Base-by-base conservation (phyloP, 2,329 filamentous ascomycete genomes). In the Ramichloridium luteum region DNA sequence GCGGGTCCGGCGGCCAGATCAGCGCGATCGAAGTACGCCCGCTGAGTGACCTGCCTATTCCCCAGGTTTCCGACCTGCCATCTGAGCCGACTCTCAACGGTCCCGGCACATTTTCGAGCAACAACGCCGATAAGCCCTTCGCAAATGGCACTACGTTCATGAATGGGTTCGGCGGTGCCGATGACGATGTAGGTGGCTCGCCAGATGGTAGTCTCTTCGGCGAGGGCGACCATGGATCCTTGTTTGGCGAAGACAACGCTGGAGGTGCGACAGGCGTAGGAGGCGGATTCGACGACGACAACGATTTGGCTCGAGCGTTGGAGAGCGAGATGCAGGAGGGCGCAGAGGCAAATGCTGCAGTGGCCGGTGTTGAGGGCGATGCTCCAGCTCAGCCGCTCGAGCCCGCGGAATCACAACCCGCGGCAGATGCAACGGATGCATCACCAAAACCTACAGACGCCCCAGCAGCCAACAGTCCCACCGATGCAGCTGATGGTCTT, bases 1-100 rank as follows among this genome's bases (percentile, higher is more conserved):
- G 78, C 28, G 78, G 80, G 2, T 82, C 70, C 32, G 81, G 77
- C 10, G 68, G 80, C 4, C 90, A 98, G 52, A 85, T 96, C 37
- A 90, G 83, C 2, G 75, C 83, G 2, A 76, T 98, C 25, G 86
- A 96, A 56, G 70, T 84, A 35, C 72, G 90, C 3, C 88, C 90
- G 2, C 67, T 79, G 32, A 84, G 76, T 14, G 78, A 73, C 17
- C 59, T 82, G 0, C 76, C 81, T 1, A 71, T 96, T 1, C 84
- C 86, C 0, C 72, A 75, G 32, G 80, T 77, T 1, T 64, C 65
- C 37, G 72, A 75, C 31, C 78, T 81, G 37, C 76, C 76, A 1
- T 64, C 65, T 39, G 70, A 82, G 34, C n/a, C n/a, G n/a, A 53
- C 60, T 13, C 39, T 61, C 1, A 60, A 51, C 44, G 4, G 22